phyloP scores from a whole-genome alignment of 1,284 basidiomycete genomes.

The Trametes pubescens region DNA sequence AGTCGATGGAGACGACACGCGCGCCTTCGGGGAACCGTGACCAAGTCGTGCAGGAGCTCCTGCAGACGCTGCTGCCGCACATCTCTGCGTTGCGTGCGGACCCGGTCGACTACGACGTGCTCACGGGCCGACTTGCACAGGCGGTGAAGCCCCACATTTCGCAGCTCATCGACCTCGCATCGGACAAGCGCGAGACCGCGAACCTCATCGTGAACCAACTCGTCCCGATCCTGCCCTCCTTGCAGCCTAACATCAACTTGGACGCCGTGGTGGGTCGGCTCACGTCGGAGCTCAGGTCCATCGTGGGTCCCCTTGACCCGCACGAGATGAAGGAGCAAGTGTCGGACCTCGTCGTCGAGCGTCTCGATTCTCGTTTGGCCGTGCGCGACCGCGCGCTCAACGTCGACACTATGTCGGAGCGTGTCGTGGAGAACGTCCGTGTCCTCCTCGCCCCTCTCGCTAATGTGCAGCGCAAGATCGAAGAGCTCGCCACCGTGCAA shows the following conservation, averaged over 20 bases:
- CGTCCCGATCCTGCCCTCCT: constrained; percentile 65
- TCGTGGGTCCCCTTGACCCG: constrained; percentile 78
- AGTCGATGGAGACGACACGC: constrained; percentile 54
- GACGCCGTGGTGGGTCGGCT: constrained; percentile 64
- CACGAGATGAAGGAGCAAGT: constrained; percentile 88
- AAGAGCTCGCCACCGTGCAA: constrained; percentile 48
- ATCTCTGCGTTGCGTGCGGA: constrained; percentile 66
- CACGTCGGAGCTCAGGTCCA: constrained; percentile 69
- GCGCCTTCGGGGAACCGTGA: constrained; percentile 57
- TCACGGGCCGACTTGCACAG: constrained; percentile 77
- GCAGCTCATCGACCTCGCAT: constrained; percentile 85
- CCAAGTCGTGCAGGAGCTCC: constrained; percentile 64
- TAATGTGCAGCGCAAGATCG: constrained; percentile 53
- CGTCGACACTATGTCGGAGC: constrained; percentile 63
- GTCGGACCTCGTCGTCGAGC: constrained; percentile 83
- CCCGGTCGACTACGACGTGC: constrained; percentile 76
- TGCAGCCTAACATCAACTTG: constrained; percentile 58
- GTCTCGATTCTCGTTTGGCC: constrained; percentile 79
- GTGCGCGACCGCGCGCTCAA: constrained; percentile 77
- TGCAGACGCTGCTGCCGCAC: constrained; percentile 66
- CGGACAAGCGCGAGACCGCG: constrained; percentile 86
- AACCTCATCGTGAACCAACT: constrained; percentile 80
- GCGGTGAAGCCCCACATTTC: constrained; percentile 88
- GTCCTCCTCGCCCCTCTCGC: constrained; percentile 58
- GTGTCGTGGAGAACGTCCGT: constrained; percentile 61